Evolutionary conservation across 2,329 filamentous ascomycete genomes (phyloP), one percentile per base, ranked within the genome.

Genomic region (Blastomyces emzantsi): DNA sequence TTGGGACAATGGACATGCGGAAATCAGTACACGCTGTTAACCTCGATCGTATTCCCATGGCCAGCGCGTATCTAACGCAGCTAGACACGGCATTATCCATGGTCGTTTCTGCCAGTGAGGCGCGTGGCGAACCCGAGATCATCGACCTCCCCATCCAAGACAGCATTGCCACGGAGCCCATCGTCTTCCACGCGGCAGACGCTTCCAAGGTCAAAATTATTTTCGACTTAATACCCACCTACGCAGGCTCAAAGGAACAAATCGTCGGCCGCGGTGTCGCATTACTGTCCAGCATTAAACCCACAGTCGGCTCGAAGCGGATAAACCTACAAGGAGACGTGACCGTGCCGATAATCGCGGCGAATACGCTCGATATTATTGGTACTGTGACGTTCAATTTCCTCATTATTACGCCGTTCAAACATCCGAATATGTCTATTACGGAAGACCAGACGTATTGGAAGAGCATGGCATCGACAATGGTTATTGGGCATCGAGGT

Each of bases 331-430:
- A 97, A 74, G 92, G 92, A 25, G 94, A 97, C 72, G 85, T 96
- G 47, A 93, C 89, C 65, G 89, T 99, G 11, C 94, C 94, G 0
- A 94, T 99, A 66, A 83, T 97, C 71, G 90, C 90, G 41, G 87
- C 87, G 45, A 90, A 84, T 65, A 88, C 85, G 15, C 79, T 97
- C 43, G 93, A 97, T 65, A 87, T 97, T 11, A 97, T 99, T 68
- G 95, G 94, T 19, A 87, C 88, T 0, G 90, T 99, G 68, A 96
- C 96, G 71, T 99, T 99, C 81, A 97, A 97, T 75, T 97, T 97
- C 73, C 79, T 96, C 41, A 85, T 97, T 71, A 92, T 99, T 69
- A 97, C 91, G 0, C 93, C 94, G 0, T 99, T 99, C 77, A 84
- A 87, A 22, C 94, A 97, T 74, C 90, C 91, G 7, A 95, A 95